phyloP scores from a whole-genome alignment of 805 yeast species.

The Candida pseudoglaebosa region DNA sequence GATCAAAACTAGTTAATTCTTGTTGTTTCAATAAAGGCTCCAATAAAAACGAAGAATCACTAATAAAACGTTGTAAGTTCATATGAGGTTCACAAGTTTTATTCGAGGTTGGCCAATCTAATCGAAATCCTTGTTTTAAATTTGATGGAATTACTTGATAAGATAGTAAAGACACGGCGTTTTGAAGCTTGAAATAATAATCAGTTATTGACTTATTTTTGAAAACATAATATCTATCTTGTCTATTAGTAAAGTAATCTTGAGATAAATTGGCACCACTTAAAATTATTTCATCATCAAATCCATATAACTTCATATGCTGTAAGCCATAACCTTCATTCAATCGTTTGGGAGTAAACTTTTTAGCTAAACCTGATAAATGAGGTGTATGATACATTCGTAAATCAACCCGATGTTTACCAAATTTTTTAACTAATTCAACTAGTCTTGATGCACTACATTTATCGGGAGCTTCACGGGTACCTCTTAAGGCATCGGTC shows the following conservation, averaged over 20 bases:
- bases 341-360: constrained; percentile 71
- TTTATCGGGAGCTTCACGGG: constrained; percentile 78
- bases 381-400: constrained; percentile 90
- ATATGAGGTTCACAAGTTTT: constrained; percentile 63
- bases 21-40: constrained; percentile 55
- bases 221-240: constrained; percentile 85
- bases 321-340: constrained; percentile 93
- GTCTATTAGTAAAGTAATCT: constrained; percentile 93
- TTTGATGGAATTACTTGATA: constrained; percentile 53
- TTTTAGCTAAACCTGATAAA: constrained; percentile 60
- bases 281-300: constrained; percentile 83
- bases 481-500: constrained; percentile 86
- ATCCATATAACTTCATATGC: constrained; percentile 96
- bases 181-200: constrained; percentile 71
- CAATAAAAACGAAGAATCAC: constrained; percentile 53
- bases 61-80: constrained; percentile 47
- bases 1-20: constrained; percentile 26
- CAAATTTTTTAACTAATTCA: constrained; percentile 59
- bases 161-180: constrained; percentile 64
- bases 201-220: constrained; percentile 54
- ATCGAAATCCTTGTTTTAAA: constrained; percentile 45
- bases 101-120: constrained; percentile 74
- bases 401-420: constrained; percentile 66
- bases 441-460: constrained; percentile 77
- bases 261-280: constrained; percentile 89